These are phyloP conservation scores for Cucurbita ficifolia DNA, from an alignment of 306 rosid species.

Conservation along the genomic window DNA sequence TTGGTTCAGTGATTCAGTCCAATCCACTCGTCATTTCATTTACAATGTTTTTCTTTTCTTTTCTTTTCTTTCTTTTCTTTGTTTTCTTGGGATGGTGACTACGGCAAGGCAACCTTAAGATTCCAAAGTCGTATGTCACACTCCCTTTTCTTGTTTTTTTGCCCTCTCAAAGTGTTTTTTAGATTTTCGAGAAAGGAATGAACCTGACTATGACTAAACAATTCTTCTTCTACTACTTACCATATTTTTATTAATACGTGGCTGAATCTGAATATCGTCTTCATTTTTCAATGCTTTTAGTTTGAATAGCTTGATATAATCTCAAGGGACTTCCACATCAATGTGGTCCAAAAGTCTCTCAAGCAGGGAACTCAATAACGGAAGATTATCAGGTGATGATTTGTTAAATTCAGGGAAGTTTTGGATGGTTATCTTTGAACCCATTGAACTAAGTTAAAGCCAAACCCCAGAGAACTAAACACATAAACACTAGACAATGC, in stretches of 20 bases:
- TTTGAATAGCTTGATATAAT: not conserved
- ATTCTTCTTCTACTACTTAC: not conserved
- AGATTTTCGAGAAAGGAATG: constrained; percentile 1
- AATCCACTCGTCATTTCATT: not conserved
- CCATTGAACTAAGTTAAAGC: not conserved
- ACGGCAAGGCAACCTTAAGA: constrained; percentile 1
- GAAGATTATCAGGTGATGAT: not conserved
- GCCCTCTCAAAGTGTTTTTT: not conserved
- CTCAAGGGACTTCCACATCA: not conserved
- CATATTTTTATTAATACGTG: not conserved
- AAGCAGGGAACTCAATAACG: not conserved
- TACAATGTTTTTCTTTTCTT: not conserved
- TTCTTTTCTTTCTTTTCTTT: not conserved
- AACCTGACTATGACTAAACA: not conserved
- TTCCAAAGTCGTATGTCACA: not conserved
- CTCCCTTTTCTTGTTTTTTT: not conserved
- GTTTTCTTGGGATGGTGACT: not conserved
- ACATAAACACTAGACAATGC: not conserved
- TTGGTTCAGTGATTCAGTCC: constrained; percentile 7
- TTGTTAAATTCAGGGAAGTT: not conserved
- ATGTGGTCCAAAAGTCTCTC: not conserved
- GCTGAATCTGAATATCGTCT: not conserved
- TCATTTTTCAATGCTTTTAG: not conserved
- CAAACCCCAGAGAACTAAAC: not conserved
- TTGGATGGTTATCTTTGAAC: not conserved